Percentiles rank a stretch among this genome's conserved stretches.
These are phyloP conservation scores for Penicillium frequentans DNA, from an alignment of 2,329 filamentous ascomycete species.

Conservation along the genomic window DNA sequence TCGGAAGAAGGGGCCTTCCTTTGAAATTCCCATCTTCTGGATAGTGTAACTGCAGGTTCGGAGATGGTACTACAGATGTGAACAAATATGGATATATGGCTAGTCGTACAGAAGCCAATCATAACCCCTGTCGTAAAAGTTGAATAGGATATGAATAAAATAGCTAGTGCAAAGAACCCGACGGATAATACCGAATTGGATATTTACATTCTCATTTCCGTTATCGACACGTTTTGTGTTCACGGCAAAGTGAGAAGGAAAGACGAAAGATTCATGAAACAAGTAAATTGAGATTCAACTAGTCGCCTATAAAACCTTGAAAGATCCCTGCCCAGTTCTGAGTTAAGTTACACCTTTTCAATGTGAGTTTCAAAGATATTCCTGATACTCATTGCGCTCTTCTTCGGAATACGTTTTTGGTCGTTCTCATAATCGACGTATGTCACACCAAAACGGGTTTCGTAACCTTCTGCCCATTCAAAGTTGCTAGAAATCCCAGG, in stretches of 20 bases:
- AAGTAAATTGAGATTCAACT: neutral
- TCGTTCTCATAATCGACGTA: conserved; percentile 78
- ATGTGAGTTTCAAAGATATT: conserved; percentile 71
- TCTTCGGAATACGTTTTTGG: conserved; percentile 80
- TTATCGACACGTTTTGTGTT: neutral
- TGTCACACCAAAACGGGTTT: conserved; percentile 80
- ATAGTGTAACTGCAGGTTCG: neutral
- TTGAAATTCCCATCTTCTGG: neutral
- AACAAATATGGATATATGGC: neutral
- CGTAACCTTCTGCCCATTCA: conserved; percentile 89
- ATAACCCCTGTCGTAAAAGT: too few species aligned
- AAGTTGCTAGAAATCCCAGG: conserved; percentile 60
- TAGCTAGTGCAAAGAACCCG: neutral
- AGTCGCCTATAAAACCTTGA: neutral
- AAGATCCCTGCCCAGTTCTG: neutral
- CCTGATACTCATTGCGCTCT: conserved; percentile 72
- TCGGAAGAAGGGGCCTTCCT: neutral
- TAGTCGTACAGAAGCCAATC: neutral
- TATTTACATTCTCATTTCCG: neutral
- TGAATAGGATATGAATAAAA: neutral
- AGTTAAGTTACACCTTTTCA: conserved; percentile 54
- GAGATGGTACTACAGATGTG: neutral
- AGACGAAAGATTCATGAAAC: neutral
- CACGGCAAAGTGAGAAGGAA: neutral
- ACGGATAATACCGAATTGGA: neutral